Evolutionary conservation across 2,329 filamentous ascomycete genomes (phyloP), one percentile per base, ranked within the genome.

Genomic region (Xylariaceae sp.): DNA sequence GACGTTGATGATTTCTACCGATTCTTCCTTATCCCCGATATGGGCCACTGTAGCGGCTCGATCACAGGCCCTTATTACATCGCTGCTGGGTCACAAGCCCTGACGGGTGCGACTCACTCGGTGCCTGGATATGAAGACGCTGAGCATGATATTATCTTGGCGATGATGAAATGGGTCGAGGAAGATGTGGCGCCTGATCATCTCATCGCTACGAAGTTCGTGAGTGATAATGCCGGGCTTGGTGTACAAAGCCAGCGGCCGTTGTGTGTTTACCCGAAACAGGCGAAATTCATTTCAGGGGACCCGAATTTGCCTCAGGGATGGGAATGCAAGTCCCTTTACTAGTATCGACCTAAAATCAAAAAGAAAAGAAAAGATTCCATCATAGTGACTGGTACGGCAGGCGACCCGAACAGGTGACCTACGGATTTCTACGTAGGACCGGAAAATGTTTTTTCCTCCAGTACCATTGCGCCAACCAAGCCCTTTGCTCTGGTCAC

Each of bases 1-100:
- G 45, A 61, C 19, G 71, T 74, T 42, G 76, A 74, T 7, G 73
- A 77, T 18, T 75, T 77, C 63, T 83, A 77, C 65, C 61, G 68
- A 16, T 72, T 77, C 56, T 79, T 79, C 63, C 63, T 69, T 6
- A 68, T 79, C n/a, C 74, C 75, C 2, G 76, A 76, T 1, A 78
- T 79, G 75, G 65, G 63, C 13, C 77, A 80, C 60, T 81, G 78
- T 56, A 47, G 55, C 45, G 42, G 64, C 54, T 50, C 63, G 18
- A 36, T 47, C 6, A 58, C 62, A 16, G 68, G 68, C 1, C 69
- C 69, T 2, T 72, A 64, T 66, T 67, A 68, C 51, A 62, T 70
- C 47, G 66, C 57, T 18, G 65, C 51, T 2, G 62, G 63, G 4
- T 64, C 60, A 28, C 68, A 70, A 56, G 43, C 60, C 6, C 28